Base-by-base conservation (phyloP, 495 filamentous ascomycete genomes). In the Rusavskia elegans region DNA sequence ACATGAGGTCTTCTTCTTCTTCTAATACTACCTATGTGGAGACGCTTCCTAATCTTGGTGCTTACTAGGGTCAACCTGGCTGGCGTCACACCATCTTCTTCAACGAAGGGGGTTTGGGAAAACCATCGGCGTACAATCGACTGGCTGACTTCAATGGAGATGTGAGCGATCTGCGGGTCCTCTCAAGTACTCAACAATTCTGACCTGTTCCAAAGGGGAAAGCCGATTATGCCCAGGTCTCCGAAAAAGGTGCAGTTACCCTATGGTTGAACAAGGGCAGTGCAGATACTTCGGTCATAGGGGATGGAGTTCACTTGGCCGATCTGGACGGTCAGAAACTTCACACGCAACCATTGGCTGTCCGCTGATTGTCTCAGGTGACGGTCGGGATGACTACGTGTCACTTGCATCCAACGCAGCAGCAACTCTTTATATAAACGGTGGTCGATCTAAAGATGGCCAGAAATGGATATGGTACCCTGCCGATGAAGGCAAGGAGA, bases 211-310 rank as follows among this genome's bases (percentile, higher is more conserved):
- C 14, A 4, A 2, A 51, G 21, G 49, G 49, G 4, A 51, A 51
- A 41, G 49, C 35, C 20, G 49, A 51, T 29, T 51, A 51, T 23
- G 16, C 16, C 19, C 8, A 17, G 9, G 4, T 51, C 5, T 10
- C n/a, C 11, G 49, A 32, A 2, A 41, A 51, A 4, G 36, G 49
- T 2, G 32, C 14, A 4, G 35, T 39, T 5, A 23, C 19, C 32
- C 8, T 51, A 10, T 51, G 39, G 17, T 4, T 39, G 16, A 51
- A 51, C 20, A 16, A 41, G 5, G 49, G 49, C 17, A 6, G 4
- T 3, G 49, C 49, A 10, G 49, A 51, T 51, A 41, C 49, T 35
- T 37, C 29, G 16, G 49, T 51, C 23, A 51, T 21, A n/a, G 49
- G 49, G 16, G 49, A 51, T 25, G 36, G 49, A n/a, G 36, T 51